These are phyloP conservation scores for Geosmithia morbida DNA, from an alignment of 2,329 filamentous ascomycete genomes.

Conservation along the genomic window DNA sequence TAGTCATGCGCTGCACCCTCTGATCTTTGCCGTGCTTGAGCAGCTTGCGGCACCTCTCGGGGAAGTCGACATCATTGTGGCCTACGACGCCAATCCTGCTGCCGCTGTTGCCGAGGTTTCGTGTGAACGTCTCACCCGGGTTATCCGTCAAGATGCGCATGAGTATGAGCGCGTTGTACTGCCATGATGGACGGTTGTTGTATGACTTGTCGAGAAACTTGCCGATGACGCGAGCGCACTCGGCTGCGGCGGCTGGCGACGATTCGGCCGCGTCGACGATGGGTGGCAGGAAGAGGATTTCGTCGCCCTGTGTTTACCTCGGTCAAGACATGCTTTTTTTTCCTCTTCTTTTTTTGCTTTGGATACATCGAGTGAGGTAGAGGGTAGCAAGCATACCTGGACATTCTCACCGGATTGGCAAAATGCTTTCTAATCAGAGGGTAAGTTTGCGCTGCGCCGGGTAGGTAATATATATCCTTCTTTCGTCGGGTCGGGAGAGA, in stretches of 20 bases:
- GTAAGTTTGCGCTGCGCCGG: conserved; percentile 1
- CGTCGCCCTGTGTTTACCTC: conserved; percentile 47
- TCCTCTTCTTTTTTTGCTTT: background rate
- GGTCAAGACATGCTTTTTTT: background rate
- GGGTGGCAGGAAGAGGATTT: conserved; percentile 80
- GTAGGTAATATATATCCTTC: no score
- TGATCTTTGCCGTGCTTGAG: conserved; percentile 57
- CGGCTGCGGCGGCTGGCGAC: conserved; percentile 69
- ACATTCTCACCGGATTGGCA: conserved; percentile 59
- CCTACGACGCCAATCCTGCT: no score
- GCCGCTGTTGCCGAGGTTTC: conserved; percentile 39
- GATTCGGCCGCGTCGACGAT: conserved; percentile 95
- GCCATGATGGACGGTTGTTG: conserved; percentile 49
- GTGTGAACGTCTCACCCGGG: conserved; percentile 80
- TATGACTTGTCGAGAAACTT: conserved; percentile 69
- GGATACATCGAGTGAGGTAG: background rate
- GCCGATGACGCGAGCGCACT: conserved; percentile 67
- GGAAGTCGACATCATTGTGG: conserved; percentile 57
- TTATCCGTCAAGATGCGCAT: conserved; percentile 86
- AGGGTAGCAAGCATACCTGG: conserved; percentile 25
- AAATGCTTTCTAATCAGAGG: conserved; percentile 49
- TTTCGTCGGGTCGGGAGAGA: background rate
- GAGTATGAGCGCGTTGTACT: conserved; percentile 96
- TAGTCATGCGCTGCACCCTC: conserved; percentile 70
- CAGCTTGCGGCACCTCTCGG: conserved; percentile 59